Base-by-base conservation (phyloP, 1,284 basidiomycete genomes). In the Meira nashicola region DNA sequence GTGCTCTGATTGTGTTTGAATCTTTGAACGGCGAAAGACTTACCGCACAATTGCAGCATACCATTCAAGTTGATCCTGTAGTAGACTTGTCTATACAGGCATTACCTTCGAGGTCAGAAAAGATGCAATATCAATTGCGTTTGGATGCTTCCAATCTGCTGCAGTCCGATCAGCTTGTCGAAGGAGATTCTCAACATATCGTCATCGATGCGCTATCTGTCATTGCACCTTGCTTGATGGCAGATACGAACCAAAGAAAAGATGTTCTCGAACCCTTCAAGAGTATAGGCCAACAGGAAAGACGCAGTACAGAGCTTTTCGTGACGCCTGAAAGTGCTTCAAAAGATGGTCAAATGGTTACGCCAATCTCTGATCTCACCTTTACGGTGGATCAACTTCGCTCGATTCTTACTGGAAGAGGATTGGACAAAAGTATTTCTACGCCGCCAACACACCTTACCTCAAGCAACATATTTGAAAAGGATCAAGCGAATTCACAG, bases 51-150 rank as follows among this genome's bases (percentile, higher is more conserved):
- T 15, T 68, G 39, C 56, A 64, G 12, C 49, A 68, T 4, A 23
- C 15, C 6, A 38, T 58, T 2, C 37, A 46, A n/a, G 66, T 67
- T 0, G 37, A 55, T 47, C 38, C 60, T 17, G 55, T 61, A 0
- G 19, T 70, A 37, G 60, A 68, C 25, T 44, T 70, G 14, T 54
- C 44, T 3, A 66, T 65, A 6, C 44, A 56, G 8, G 62, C 64
- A 0, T 33, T 43, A 9, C 60, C 63, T 2, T 15, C 12, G 2
- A 23, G 41, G 2, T 19, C 43, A 2, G 19, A 21, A 5, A 23
- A 48, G 11, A 50, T 49, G 28, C 11, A 12, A 19, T 64, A 65
- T 57, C 46, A 59, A 0, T 55, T 66, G 40, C 1, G 44, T 14
- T 21, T 69, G 6, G 63, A 71, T 28, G 64, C 56, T 5, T 44